These are phyloP conservation scores for Verticillium dahliae DNA, from an alignment of 2,329 filamentous ascomycete genomes.

Conservation along the genomic window DNA sequence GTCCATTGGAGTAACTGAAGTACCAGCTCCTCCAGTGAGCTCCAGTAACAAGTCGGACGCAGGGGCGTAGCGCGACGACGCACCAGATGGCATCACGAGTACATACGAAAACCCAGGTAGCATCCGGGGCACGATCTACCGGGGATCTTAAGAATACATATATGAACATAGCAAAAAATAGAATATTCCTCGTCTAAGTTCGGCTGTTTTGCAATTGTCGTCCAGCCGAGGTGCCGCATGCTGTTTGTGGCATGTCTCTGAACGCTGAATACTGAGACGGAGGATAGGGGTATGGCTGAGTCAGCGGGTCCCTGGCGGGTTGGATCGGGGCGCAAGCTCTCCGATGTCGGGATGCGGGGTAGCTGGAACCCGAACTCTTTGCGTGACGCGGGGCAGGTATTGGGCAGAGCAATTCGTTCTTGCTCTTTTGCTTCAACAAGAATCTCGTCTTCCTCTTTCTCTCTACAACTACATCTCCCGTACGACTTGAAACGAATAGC, in stretches of 20 bases:
- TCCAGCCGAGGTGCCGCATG: too few species aligned
- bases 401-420: not conserved
- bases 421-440: not conserved
- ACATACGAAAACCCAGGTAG: conserved; percentile 23
- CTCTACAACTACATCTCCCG: not conserved
- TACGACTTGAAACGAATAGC: not conserved
- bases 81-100: conserved; percentile 10
- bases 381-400: conserved; percentile 10
- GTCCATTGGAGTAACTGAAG: conserved; percentile 12
- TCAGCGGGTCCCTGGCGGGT: not conserved
- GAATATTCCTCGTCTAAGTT: not conserved
- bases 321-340: conserved; percentile 8
- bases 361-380: conserved; percentile 15
- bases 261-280: not conserved
- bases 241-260: not conserved
- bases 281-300: not conserved
- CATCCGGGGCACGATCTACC: not conserved
- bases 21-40: conserved; percentile 6
- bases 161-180: conserved; percentile 11
- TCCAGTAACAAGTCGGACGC: conserved; percentile 1
- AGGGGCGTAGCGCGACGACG: conserved; percentile 6
- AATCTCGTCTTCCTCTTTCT: not conserved
- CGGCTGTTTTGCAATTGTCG: too few species aligned
- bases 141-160: conserved; percentile 11
- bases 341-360: conserved; percentile 32